Conservation (phyloP, 495 filamentous ascomycete species). For the Podospora pseudocomata region DNA sequence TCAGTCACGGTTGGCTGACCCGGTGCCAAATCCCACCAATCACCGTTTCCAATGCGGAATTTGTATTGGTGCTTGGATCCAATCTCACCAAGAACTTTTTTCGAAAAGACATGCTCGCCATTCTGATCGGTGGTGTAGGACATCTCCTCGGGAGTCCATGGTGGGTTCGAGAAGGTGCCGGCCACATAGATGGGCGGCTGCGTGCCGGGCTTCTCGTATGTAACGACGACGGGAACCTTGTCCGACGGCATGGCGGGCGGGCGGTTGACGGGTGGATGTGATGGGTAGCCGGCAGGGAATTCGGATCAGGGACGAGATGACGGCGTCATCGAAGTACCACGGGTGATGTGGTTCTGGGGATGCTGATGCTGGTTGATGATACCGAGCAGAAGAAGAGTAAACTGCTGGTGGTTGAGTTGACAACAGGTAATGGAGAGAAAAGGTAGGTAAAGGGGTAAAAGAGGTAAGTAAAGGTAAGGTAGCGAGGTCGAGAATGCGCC, state of each 20-base stretch:
- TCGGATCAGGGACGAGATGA: conserved; percentile 4
- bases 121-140: conserved; percentile 40
- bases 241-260: conserved; percentile 36
- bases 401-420: background rate
- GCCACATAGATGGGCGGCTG: conserved; percentile 62
- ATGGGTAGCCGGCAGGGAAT: conserved; percentile 13
- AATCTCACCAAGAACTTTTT: conserved; percentile 44
- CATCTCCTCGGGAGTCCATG: conserved; percentile 64
- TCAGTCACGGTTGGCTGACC: conserved; percentile 52
- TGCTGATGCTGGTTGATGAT: background rate
- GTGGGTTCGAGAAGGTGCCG: conserved; percentile 60
- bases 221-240: conserved; percentile 50
- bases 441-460: background rate
- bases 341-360: background rate
- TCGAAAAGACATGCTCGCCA: conserved; percentile 42
- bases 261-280: conserved; percentile 32
- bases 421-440: background rate
- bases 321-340: conserved; percentile 13
- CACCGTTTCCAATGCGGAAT: conserved; percentile 58
- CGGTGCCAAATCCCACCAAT: conserved; percentile 65
- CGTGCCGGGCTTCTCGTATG: conserved; percentile 53
- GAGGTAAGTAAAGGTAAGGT: background rate
- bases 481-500: background rate
- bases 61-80: conserved; percentile 62
- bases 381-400: background rate